Evolutionary conservation across 306 rosid genomes (phyloP).

Genomic region (Quercus variabilis): DNA sequence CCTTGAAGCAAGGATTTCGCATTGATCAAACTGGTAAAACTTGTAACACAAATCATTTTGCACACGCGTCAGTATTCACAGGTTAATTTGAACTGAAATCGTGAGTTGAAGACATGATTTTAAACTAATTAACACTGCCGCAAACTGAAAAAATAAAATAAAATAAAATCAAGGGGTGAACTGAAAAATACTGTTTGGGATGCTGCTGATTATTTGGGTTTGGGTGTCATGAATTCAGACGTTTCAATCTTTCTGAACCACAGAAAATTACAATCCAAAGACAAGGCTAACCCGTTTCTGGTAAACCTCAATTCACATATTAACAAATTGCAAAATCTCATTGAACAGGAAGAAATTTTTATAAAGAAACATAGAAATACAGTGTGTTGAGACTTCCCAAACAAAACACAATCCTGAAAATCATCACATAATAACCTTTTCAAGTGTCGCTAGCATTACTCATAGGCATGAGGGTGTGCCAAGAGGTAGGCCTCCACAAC

Average conservation of each 20-base stretch:
- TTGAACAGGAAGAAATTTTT: background rate
- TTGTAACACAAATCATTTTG: too few relatives aligned
- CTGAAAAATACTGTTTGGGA: background rate
- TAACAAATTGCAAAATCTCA: background rate
- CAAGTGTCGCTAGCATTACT: background rate
- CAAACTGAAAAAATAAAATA: background rate
- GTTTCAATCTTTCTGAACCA: background rate
- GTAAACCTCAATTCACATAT: background rate
- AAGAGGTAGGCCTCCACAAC: constrained; percentile 44
- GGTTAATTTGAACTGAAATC: too few relatives aligned
- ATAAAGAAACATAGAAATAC: background rate
- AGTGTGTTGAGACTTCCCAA: background rate
- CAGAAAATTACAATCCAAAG: background rate
- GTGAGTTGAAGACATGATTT: too few relatives aligned
- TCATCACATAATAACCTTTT: background rate
- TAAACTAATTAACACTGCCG: too few relatives aligned
- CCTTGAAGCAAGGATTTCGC: too few relatives aligned
- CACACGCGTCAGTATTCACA: too few relatives aligned
- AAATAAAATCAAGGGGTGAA: background rate
- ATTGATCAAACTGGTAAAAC: too few relatives aligned
- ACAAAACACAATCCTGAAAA: background rate
- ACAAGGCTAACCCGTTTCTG: background rate
- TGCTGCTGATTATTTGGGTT: background rate
- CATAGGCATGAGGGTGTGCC: constrained; percentile 39
- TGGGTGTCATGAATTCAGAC: background rate